These are phyloP conservation scores for Lycium ferocissimum DNA, from an alignment of 257 asterid species.

Conservation along the genomic window DNA sequence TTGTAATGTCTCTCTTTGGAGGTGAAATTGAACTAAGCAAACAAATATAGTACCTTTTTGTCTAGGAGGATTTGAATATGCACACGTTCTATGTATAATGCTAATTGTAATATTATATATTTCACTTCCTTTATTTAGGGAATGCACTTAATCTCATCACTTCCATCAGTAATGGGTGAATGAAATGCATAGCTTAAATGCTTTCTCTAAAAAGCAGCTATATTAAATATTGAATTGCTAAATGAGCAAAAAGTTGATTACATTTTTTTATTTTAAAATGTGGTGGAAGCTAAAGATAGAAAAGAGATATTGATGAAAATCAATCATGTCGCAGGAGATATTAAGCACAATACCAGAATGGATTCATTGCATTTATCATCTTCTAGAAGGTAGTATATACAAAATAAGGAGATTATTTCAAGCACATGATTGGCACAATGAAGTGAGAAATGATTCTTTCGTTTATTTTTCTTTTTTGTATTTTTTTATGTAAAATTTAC, in stretches of 20 bases:
- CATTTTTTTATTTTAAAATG: neutral
- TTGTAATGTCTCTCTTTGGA: conserved; percentile 15
- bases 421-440: neutral
- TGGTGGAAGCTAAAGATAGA: neutral
- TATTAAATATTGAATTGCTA: neutral
- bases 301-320: neutral
- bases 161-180: neutral
- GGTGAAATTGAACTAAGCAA: neutral
- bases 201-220: neutral
- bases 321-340: neutral
- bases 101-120: neutral
- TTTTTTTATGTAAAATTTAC: too few relatives aligned
- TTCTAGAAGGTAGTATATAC: neutral
- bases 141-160: conserved; percentile 5
- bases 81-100: conserved; percentile 13
- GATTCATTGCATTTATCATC: neutral
- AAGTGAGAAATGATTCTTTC: too few relatives aligned
- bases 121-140: neutral
- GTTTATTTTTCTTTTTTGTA: too few relatives aligned
- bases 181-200: neutral
- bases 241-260: neutral
- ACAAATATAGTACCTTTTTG: neutral
- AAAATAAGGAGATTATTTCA: too few relatives aligned
- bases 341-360: neutral
- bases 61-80: neutral